Evolutionary conservation across 1,284 basidiomycete species (phyloP).

Genomic region (Trichosporon sp.): DNA sequence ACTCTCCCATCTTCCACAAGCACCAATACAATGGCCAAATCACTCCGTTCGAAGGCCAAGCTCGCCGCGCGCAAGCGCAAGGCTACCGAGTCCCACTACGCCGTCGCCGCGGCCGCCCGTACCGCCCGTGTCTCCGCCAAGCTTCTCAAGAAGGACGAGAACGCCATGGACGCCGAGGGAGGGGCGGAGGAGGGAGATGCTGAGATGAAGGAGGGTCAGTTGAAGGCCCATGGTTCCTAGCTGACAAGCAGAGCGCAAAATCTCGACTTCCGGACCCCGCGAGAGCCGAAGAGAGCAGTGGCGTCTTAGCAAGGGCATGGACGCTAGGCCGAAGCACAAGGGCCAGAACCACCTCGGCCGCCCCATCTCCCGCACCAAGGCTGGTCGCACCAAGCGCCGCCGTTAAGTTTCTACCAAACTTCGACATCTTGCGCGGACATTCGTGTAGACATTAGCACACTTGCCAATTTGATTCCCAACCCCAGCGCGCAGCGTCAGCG

Average conservation of each 20-base stretch:
- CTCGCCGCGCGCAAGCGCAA: conserved; percentile 78
- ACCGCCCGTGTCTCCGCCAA: conserved; percentile 68
- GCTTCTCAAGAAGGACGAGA: conserved; percentile 60
- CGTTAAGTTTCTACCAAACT: conserved; percentile 4
- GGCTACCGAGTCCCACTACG: conserved; percentile 74
- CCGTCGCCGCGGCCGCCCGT: conserved; percentile 75
- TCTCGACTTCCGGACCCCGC: conserved; percentile 46
- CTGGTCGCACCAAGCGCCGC: conserved; percentile 34
- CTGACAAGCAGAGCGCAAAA: conserved; percentile 25
- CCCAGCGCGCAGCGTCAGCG: background rate
- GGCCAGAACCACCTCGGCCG: conserved; percentile 35
- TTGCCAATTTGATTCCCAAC: background rate
- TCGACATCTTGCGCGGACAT: background rate
- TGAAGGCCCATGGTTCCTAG: background rate
- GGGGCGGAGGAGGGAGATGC: conserved; percentile 60
- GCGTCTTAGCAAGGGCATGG: conserved; percentile 46
- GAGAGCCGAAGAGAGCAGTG: conserved; percentile 45
- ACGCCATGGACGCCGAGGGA: conserved; percentile 73
- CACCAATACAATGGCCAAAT: conserved; percentile 72
- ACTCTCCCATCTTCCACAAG: background rate
- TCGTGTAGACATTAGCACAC: background rate
- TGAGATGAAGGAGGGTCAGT: conserved; percentile 21
- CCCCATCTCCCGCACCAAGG: conserved; percentile 31
- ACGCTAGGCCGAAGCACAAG: conserved; percentile 32
- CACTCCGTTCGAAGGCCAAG: conserved; percentile 81